Evolutionary conservation across 2,329 filamentous ascomycete species (phyloP).

Genomic region (Epichloe sibirici): DNA sequence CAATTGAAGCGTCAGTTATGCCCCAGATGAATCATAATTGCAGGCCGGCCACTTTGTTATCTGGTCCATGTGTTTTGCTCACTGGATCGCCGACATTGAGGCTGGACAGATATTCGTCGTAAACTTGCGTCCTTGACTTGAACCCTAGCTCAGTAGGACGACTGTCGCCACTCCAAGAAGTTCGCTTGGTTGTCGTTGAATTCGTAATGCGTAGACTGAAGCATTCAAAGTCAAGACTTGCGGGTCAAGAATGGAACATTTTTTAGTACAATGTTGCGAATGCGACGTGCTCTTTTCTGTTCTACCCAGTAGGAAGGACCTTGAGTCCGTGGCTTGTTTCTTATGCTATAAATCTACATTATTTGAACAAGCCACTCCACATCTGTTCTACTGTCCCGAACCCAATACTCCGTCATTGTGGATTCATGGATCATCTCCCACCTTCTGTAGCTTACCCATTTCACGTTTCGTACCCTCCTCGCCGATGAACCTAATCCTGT

Average conservation of each 20-base stretch:
- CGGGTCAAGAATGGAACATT: too few species aligned
- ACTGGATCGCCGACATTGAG: constrained; percentile 16
- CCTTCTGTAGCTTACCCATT: constrained; percentile 91
- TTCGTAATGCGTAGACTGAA: not conserved
- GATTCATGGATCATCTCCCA: constrained; percentile 57
- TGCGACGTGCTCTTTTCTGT: not conserved
- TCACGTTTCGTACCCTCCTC: constrained; percentile 86
- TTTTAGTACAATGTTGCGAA: not conserved
- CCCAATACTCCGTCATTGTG: not conserved
- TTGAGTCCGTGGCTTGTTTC: not conserved
- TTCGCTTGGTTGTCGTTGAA: not conserved
- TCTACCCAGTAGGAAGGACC: not conserved
- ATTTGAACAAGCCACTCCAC: not conserved
- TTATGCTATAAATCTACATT: not conserved
- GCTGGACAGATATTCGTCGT: constrained; percentile 7
- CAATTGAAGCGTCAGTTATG: constrained; percentile 60
- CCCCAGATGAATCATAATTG: constrained; percentile 72
- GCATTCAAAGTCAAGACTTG: too few species aligned
- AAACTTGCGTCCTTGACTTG: not conserved
- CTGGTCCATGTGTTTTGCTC: constrained; percentile 21
- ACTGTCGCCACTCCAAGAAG: too few species aligned
- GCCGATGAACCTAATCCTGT: constrained; percentile 69
- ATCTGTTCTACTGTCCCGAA: not conserved
- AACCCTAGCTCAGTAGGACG: too few species aligned
- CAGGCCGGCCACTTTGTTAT: constrained; percentile 47